Evolutionary conservation across 2,329 filamentous ascomycete species (phyloP).

Genomic region (Neofusicoccum kwambonambiense): DNA sequence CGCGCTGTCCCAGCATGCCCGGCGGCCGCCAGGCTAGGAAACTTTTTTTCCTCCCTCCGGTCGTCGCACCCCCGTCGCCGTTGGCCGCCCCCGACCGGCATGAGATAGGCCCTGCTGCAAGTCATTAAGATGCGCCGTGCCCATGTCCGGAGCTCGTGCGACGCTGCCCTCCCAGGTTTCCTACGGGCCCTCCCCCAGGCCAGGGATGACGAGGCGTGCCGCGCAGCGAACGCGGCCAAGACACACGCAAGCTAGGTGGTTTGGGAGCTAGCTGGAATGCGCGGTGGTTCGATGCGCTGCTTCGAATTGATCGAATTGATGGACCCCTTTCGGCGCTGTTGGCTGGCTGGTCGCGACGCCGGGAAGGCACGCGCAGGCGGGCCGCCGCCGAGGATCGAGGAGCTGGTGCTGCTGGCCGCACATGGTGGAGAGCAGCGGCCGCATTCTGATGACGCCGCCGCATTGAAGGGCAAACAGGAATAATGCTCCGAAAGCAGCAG

Average conservation of each 20-base stretch:
- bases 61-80: conserved; percentile 6
- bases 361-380: not conserved
- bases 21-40: conserved; percentile 1
- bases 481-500: not conserved
- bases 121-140: conserved; percentile 18
- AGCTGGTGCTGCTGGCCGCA: not conserved
- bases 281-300: conserved; percentile 16
- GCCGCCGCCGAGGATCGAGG: conserved; percentile 6
- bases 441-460: not conserved
- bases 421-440: too few species aligned
- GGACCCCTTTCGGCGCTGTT: conserved; percentile 6
- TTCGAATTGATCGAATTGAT: conserved; percentile 14
- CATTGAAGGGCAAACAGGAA: not conserved
- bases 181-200: not conserved
- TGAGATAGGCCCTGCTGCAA: conserved; percentile 15
- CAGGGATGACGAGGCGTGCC: conserved; percentile 15
- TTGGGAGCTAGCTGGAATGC: conserved; percentile 15
- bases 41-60: not conserved
- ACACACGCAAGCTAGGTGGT: conserved; percentile 7
- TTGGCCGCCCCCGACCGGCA: not conserved
- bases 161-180: conserved; percentile 14
- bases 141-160: conserved; percentile 15
- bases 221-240: conserved; percentile 13
- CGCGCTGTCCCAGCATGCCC: not conserved
- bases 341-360: not conserved